A percentile compares a stretch with the other conserved stretches of the same genome.
Conservation (phyloP, 805 yeast genomes). For the Zygosaccharomyces kombuchaensis region DNA sequence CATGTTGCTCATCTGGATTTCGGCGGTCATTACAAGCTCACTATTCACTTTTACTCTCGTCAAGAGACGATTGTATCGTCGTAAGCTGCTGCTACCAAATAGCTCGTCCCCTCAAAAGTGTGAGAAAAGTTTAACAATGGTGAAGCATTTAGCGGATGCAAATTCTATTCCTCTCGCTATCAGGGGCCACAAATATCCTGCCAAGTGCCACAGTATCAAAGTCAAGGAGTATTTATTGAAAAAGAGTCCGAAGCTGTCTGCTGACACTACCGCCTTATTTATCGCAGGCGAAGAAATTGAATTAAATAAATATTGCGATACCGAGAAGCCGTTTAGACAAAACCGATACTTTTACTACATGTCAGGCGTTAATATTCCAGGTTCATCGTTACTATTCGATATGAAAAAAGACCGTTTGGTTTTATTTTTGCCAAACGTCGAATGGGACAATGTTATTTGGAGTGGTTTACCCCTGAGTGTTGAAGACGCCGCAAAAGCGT, state of each 20-base stretch:
- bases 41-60: conserved; percentile 4
- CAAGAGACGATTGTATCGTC: conserved; percentile 4
- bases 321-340: conserved; percentile 74
- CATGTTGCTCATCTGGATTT: background rate
- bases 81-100: background rate
- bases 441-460: conserved; percentile 93
- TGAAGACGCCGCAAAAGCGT: conserved; percentile 60
- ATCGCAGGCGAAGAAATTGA: conserved; percentile 58
- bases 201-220: conserved; percentile 65
- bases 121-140: conserved; percentile 1
- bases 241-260: conserved; percentile 23
- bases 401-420: conserved; percentile 51
- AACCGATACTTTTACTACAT: conserved; percentile 86
- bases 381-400: conserved; percentile 62
- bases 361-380: conserved; percentile 78
- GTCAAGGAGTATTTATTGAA: conserved; percentile 42
- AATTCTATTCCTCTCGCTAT: conserved; percentile 22
- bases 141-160: conserved; percentile 16
- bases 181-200: conserved; percentile 61
- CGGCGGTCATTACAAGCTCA: conserved; percentile 5
- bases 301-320: conserved; percentile 73
- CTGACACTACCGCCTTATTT: conserved; percentile 42
- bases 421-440: conserved; percentile 77
- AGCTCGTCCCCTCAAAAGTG: background rate
- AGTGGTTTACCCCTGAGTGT: conserved; percentile 76